Percentiles rank a stretch among this genome's conserved stretches.
phyloP scores from a whole-genome alignment of 1,284 basidiomycete genomes.

The Pascua sp. region DNA sequence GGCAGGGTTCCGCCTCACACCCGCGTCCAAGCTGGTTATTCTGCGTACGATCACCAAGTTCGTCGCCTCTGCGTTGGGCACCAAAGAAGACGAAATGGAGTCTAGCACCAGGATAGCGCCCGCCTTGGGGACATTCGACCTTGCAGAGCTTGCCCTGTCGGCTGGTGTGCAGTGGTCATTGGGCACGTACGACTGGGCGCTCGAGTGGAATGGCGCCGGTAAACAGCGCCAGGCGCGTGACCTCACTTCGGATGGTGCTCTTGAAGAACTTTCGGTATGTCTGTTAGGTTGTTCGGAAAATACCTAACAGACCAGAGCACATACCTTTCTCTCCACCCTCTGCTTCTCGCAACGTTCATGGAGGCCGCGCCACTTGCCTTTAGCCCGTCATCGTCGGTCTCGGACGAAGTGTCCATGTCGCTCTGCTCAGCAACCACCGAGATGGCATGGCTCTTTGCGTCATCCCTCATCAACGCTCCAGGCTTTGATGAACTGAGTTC shows the following conservation, averaged over 20 bases:
- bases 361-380: conserved; percentile 80
- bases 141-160: conserved; percentile 10
- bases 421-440: conserved; percentile 62
- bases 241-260: conserved; percentile 7
- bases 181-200: conserved; percentile 6
- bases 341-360: conserved; percentile 73
- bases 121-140: neutral
- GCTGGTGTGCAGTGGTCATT: conserved; percentile 13
- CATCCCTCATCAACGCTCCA: conserved; percentile 50
- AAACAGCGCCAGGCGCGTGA: neutral
- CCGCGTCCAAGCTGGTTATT: conserved; percentile 37
- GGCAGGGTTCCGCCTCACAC: conserved; percentile 31
- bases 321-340: conserved; percentile 63
- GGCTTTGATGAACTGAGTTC: neutral
- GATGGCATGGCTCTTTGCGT: conserved; percentile 66
- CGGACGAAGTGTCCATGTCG: conserved; percentile 55
- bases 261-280: conserved; percentile 26
- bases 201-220: conserved; percentile 7
- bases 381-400: conserved; percentile 51
- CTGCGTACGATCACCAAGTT: conserved; percentile 41
- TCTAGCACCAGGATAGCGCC: too few species aligned
- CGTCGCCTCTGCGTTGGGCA: conserved; percentile 25
- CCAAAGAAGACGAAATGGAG: too few species aligned
- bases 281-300: neutral
- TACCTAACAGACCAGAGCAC: conserved; percentile 25